Evolutionary conservation across 2,329 filamentous ascomycete species (phyloP).

Genomic region (Neurospora sp.): DNA sequence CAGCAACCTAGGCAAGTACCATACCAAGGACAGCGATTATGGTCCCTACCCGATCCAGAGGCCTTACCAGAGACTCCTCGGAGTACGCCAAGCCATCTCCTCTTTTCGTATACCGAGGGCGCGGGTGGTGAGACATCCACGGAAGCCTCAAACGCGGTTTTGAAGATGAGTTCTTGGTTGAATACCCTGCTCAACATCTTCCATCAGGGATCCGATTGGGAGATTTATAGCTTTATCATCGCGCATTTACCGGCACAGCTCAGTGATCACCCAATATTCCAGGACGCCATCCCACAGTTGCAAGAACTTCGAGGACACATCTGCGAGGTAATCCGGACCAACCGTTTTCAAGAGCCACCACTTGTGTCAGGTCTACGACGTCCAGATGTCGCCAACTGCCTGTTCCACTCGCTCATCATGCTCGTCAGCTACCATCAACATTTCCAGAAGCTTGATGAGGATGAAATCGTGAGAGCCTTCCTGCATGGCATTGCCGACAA

Average conservation of each 20-base stretch:
- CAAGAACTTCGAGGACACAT: slow-evolving; percentile 64
- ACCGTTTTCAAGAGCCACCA: slow-evolving; percentile 74
- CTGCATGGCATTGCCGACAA: slow-evolving; percentile 79
- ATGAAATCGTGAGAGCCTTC: slow-evolving; percentile 81
- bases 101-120: slow-evolving; percentile 32
- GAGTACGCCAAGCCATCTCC: slow-evolving; percentile 37
- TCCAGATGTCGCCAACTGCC: slow-evolving; percentile 77
- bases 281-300: slow-evolving; percentile 62
- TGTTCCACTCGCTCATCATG: slow-evolving; percentile 80
- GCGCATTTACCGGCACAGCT: slow-evolving; percentile 81
- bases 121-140: slow-evolving; percentile 11
- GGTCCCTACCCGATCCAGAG: slow-evolving; percentile 47
- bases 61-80: slow-evolving; percentile 42
- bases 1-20: slow-evolving; percentile 28
- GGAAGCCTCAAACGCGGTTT: slow-evolving; percentile 15
- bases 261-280: slow-evolving; percentile 81
- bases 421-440: slow-evolving; percentile 83
- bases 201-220: slow-evolving; percentile 72
- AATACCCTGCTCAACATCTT: slow-evolving; percentile 67
- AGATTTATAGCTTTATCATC: slow-evolving; percentile 83
- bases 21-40: slow-evolving; percentile 40
- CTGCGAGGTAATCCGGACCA: slow-evolving; percentile 73
- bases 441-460: slow-evolving; percentile 76
- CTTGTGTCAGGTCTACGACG: slow-evolving; percentile 69
- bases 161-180: slow-evolving; percentile 63